Percentiles rank a stretch among this genome's conserved stretches.
phyloP scores from a whole-genome alignment of 441 rosid genomes.

The Gossypium davidsonii region DNA sequence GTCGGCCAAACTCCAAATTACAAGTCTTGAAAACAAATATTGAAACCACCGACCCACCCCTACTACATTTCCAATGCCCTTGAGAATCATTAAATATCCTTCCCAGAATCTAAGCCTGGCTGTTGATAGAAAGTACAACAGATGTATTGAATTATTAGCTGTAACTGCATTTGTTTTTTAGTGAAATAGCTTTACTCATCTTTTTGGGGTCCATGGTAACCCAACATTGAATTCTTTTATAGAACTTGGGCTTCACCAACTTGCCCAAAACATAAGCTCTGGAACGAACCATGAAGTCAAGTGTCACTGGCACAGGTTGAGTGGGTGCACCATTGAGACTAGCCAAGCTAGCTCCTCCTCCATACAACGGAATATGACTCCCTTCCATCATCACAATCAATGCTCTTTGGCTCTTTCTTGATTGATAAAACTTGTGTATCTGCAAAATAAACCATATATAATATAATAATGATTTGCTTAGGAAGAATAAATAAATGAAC shows the following conservation, averaged over 20 bases:
- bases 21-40: neutral
- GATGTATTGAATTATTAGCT: slow-evolving; percentile 1
- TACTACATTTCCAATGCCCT: neutral
- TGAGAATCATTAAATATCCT: neutral
- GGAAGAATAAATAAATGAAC: neutral
- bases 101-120: neutral
- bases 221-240: slow-evolving; percentile 28
- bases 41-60: neutral
- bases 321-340: slow-evolving; percentile 32
- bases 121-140: neutral
- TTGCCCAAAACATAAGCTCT: slow-evolving; percentile 39
- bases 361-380: slow-evolving; percentile 31
- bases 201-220: slow-evolving; percentile 39
- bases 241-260: slow-evolving; percentile 37
- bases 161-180: slow-evolving; percentile 38
- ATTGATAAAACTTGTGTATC: slow-evolving; percentile 35
- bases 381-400: slow-evolving; percentile 27
- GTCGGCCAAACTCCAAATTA: no score
- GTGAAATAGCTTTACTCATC: slow-evolving; percentile 27
- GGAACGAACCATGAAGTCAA: slow-evolving; percentile 32
- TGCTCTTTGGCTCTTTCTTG: slow-evolving; percentile 38
- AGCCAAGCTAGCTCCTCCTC: slow-evolving; percentile 37
- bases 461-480: neutral
- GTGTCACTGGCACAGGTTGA: slow-evolving; percentile 29
- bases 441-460: slow-evolving; percentile 5